Evolutionary conservation across 805 yeast species (phyloP), one percentile per base, ranked within the genome.

Genomic region (Kodamaea nitidulidarum): DNA sequence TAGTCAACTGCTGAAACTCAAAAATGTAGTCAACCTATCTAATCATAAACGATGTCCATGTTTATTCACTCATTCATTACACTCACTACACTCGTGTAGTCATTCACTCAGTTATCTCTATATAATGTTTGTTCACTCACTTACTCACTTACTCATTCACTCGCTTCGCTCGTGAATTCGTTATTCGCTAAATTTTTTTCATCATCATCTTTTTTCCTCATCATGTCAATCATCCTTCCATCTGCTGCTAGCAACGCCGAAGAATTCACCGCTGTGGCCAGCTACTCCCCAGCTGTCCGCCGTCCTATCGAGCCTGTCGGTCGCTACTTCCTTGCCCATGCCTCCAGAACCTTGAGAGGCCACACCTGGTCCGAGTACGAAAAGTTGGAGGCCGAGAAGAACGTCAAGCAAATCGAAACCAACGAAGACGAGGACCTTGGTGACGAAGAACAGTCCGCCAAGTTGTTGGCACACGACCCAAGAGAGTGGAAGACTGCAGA

Each of bases 351-450:
- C 39, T 74, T 90, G 54, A 81, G 96, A 70, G 96, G 96, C 63
- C 96, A 95, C 71, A 88, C 98, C 36, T 93, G 97, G 96, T 88
- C 97, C 40, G 98, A 93, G 69, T 93, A 78, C 58, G 98, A 93
- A 70, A 82, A 84, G 63, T 71, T 88, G 51, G 95, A 90, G 75
- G 96, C 96, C 45, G 95, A 83, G 60, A 81, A 79, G 67, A 86
- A 86, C 65, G 95, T 85, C 55, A 75, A 76, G 54, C 66, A 67
- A 41, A 78, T 79, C 46, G 95, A 85, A 52, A 83, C 76, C 51
- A 58, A 75, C 46, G 66, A 61, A 42, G 78, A 75, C 43, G 85
- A 78, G 40, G 82, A 81, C 50, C 76, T 80, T 54, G 76, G 83
- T 21, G 95, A 88, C 56, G 90, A 81, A 49, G 88, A 80, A 42